phyloP scores from a whole-genome alignment of 1,284 basidiomycete genomes.

The Phlebopus sp. region DNA sequence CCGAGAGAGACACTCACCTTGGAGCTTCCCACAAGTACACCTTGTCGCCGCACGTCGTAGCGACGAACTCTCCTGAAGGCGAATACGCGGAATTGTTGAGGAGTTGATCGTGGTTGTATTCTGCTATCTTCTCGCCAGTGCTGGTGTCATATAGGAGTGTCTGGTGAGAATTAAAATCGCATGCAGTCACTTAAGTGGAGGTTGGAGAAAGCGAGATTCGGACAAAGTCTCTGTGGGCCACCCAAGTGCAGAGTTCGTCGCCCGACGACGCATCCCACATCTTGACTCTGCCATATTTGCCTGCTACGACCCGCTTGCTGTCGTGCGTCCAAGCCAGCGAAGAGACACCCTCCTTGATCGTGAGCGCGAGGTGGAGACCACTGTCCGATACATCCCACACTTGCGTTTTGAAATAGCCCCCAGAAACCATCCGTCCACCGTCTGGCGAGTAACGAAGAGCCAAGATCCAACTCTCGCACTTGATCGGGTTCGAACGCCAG shows the following conservation, averaged over 20 bases:
- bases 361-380: background rate
- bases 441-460: background rate
- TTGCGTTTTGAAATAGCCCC: background rate
- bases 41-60: conserved; percentile 10
- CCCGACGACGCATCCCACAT: background rate
- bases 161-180: background rate
- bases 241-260: background rate
- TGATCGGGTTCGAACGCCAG: background rate
- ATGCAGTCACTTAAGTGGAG: background rate
- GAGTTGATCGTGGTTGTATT: background rate
- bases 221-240: background rate
- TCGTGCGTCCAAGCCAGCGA: background rate
- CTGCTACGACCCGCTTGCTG: background rate
- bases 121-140: background rate
- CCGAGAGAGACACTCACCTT: too few species aligned
- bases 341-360: background rate
- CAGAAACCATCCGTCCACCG: background rate
- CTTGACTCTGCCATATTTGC: background rate
- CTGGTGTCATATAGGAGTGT: background rate
- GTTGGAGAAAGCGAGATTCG: background rate
- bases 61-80: conserved; percentile 12
- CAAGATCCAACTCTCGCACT: background rate
- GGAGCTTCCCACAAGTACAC: conserved; percentile 13
- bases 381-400: conserved; percentile 1
- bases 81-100: background rate